A percentile compares a stretch with the other conserved stretches of the same genome.
Conservation (phyloP, 139 green algal genomes). For the Pedinophyceae sp. region DNA sequence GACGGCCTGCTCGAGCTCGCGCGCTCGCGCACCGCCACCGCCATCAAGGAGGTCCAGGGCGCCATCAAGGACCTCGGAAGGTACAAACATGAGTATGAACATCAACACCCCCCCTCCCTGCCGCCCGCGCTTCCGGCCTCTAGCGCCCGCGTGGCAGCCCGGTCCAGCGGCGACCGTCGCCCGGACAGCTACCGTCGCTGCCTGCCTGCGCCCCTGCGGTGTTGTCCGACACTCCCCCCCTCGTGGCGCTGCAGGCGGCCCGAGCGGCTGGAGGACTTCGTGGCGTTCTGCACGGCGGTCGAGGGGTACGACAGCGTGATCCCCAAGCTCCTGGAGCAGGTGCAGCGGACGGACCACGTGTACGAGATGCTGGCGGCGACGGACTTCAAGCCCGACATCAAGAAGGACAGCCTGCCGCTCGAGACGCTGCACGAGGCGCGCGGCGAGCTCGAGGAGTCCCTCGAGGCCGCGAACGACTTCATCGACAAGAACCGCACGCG, state of each 20-base stretch:
- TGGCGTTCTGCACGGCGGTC: neutral
- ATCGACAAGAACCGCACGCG: neutral
- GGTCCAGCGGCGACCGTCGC: too few relatives aligned
- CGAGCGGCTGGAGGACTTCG: neutral
- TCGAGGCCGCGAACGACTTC: neutral
- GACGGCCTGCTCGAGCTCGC: neutral
- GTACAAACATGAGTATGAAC: too few relatives aligned
- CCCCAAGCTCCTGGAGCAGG: neutral
- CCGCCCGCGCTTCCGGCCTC: too few relatives aligned
- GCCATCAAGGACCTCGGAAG: too few relatives aligned
- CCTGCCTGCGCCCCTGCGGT: too few relatives aligned
- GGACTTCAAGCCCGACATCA: neutral
- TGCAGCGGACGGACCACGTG: neutral
- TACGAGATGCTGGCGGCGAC: neutral
- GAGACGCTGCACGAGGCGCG: neutral
- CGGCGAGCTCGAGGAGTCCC: neutral
- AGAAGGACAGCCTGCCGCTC: neutral
- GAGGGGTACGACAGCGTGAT: neutral
- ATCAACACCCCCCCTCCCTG: too few relatives aligned
- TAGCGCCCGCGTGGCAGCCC: too few relatives aligned
- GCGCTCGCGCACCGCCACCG: too few relatives aligned
- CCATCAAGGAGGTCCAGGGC: too few relatives aligned
- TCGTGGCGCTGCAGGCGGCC: neutral
- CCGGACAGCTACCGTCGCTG: too few relatives aligned
- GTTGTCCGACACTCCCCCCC: too few relatives aligned